These are phyloP conservation scores for Lipomyces spencermartinsiae DNA, from an alignment of 805 yeast species.

Conservation along the genomic window DNA sequence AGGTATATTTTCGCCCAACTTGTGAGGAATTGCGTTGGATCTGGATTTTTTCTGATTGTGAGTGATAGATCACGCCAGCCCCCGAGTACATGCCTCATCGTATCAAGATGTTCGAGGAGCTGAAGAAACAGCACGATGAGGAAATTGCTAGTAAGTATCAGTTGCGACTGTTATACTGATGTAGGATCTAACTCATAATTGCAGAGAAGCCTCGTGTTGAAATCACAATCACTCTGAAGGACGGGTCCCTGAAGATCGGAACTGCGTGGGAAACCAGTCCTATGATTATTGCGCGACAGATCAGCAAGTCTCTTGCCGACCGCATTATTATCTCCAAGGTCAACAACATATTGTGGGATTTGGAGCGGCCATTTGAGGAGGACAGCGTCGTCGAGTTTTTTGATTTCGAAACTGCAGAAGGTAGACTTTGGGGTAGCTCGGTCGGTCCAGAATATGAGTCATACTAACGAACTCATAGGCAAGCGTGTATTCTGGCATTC, in stretches of 20 bases:
- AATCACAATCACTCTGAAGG: conserved; percentile 82
- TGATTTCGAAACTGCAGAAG: conserved; percentile 93
- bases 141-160: conserved; percentile 62
- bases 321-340: conserved; percentile 91
- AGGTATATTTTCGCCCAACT: conserved; percentile 18
- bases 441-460: not conserved
- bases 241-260: conserved; percentile 80
- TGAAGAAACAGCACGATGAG: conserved; percentile 78
- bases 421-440: conserved; percentile 46
- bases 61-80: conserved; percentile 64
- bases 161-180: not conserved
- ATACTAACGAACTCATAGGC: conserved; percentile 12
- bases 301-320: conserved; percentile 87
- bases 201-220: conserved; percentile 54
- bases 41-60: not conserved
- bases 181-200: not conserved
- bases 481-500: conserved; percentile 98
- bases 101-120: conserved; percentile 75
- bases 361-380: conserved; percentile 90
- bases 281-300: conserved; percentile 77
- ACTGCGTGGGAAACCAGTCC: conserved; percentile 91
- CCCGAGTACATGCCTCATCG: conserved; percentile 87
- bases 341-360: conserved; percentile 91
- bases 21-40: not conserved
- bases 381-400: conserved; percentile 71